Percentiles rank a stretch among this genome's conserved stretches.
These are phyloP conservation scores for Aspergillus saccharolyticus DNA, from an alignment of 495 filamentous ascomycete genomes.

Conservation along the genomic window DNA sequence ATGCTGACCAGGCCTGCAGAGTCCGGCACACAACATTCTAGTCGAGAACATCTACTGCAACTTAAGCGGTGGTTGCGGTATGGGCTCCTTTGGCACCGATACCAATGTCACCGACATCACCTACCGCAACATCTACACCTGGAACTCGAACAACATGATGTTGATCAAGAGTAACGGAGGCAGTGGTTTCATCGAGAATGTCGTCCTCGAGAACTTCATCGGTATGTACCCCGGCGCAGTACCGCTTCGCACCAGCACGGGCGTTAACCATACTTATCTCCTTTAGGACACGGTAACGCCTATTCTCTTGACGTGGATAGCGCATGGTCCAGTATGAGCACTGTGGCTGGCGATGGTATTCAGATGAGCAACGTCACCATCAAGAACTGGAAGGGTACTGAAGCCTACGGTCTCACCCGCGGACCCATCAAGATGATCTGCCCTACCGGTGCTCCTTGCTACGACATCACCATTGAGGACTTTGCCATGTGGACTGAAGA, in stretches of 20 bases:
- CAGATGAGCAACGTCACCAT: conserved; percentile 48
- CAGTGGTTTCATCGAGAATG: conserved; percentile 39
- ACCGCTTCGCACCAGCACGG: background rate
- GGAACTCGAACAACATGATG: conserved; percentile 55
- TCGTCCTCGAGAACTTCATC: conserved; percentile 53
- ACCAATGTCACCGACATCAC: conserved; percentile 41
- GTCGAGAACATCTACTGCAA: conserved; percentile 56
- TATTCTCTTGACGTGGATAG: conserved; percentile 53
- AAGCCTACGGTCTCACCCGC: conserved; percentile 42
- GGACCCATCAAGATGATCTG: conserved; percentile 49
- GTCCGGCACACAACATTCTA: conserved; percentile 44
- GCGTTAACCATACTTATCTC: background rate
- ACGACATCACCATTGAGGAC: conserved; percentile 46
- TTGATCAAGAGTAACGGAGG: conserved; percentile 60
- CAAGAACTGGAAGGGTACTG: conserved; percentile 54
- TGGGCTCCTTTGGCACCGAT: conserved; percentile 41
- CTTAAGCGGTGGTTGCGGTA: conserved; percentile 51
- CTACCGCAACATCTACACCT: conserved; percentile 51
- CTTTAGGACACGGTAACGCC: conserved; percentile 44
- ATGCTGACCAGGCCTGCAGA: conserved; percentile 20
- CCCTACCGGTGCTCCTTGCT: conserved; percentile 45
- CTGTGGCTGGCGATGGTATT: conserved; percentile 42
- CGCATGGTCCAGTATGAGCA: conserved; percentile 42
- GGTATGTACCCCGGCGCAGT: conserved; percentile 21
- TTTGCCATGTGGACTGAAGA: conserved; percentile 58